Conservation (phyloP, 768 basidiomycete species). For the Mycena rebaudengoi region DNA sequence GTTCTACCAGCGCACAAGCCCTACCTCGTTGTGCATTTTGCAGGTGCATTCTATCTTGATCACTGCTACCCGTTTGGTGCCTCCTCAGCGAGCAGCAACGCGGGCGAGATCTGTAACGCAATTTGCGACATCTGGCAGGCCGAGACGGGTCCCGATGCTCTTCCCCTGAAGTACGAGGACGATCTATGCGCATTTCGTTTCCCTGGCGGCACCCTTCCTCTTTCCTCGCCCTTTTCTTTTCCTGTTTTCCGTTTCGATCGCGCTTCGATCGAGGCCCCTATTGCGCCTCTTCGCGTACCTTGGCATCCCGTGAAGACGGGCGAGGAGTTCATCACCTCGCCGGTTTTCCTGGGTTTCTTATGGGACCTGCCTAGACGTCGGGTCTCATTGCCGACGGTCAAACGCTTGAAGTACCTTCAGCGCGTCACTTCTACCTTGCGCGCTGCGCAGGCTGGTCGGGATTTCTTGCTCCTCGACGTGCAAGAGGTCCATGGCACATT, state of each 20-base stretch:
- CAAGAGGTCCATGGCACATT: constrained; percentile 40
- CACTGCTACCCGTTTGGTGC: constrained; percentile 32
- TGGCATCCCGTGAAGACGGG: constrained; percentile 21
- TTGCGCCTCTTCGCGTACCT: background rate
- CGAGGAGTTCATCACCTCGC: constrained; percentile 21
- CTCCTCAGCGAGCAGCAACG: constrained; percentile 19
- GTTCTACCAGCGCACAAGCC: constrained; percentile 23
- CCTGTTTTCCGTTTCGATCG: background rate
- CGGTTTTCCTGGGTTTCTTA: constrained; percentile 37
- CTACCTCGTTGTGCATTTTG: constrained; percentile 18
- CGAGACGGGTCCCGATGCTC: background rate
- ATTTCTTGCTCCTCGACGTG: constrained; percentile 14
- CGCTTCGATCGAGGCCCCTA: background rate
- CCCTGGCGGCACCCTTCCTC: no score
- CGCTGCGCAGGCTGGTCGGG: no score
- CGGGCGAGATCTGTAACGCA: constrained; percentile 26
- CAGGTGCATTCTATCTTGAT: constrained; percentile 23
- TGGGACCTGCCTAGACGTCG: constrained; percentile 37
- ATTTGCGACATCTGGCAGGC: constrained; percentile 9
- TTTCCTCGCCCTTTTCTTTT: constrained; percentile 20
- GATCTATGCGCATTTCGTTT: constrained; percentile 5
- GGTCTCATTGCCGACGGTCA: constrained; percentile 36
- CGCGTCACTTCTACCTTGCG: constrained; percentile 26
- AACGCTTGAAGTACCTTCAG: constrained; percentile 32
- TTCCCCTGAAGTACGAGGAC: constrained; percentile 23